Evolutionary conservation across 306 rosid species (phyloP).

Genomic region (Casuarina glauca): DNA sequence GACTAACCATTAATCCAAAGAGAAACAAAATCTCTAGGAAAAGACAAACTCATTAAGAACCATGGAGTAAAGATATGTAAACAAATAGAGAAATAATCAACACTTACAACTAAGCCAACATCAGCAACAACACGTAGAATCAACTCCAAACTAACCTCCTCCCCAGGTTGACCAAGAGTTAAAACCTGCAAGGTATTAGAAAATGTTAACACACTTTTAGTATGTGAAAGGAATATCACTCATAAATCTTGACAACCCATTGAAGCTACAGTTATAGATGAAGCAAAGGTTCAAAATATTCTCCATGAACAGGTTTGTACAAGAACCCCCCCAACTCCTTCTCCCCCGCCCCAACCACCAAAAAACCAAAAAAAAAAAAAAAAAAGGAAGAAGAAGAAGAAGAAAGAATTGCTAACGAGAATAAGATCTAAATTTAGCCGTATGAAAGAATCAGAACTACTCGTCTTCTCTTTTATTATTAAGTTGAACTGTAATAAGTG

Average conservation of each 20-base stretch:
- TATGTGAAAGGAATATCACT: conserved; percentile 15
- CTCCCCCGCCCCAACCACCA: too few relatives aligned
- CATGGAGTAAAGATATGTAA: conserved; percentile 11
- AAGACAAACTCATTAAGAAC: not conserved
- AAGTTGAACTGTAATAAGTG: not conserved
- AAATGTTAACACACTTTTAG: conserved; percentile 9
- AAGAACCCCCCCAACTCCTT: too few relatives aligned
- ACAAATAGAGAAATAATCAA: not conserved
- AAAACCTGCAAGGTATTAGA: conserved; percentile 58
- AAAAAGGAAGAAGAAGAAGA: too few relatives aligned
- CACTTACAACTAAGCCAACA: conserved; percentile 74
- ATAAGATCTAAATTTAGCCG: too few relatives aligned
- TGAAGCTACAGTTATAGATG: not conserved
- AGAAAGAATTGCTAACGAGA: too few relatives aligned
- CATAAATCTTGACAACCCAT: conserved; percentile 5
- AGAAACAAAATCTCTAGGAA: not conserved
- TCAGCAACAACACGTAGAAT: conserved; percentile 95
- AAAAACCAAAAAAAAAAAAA: too few relatives aligned
- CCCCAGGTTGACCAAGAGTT: conserved; percentile 82
- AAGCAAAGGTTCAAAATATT: not conserved
- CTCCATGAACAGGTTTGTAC: not conserved
- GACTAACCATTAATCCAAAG: not conserved
- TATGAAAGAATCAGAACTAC: not conserved
- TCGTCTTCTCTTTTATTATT: not conserved
- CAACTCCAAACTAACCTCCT: conserved; percentile 95